Conservation (phyloP, 371 early-diverging fungal genomes). For the Mucor saturninus region DNA sequence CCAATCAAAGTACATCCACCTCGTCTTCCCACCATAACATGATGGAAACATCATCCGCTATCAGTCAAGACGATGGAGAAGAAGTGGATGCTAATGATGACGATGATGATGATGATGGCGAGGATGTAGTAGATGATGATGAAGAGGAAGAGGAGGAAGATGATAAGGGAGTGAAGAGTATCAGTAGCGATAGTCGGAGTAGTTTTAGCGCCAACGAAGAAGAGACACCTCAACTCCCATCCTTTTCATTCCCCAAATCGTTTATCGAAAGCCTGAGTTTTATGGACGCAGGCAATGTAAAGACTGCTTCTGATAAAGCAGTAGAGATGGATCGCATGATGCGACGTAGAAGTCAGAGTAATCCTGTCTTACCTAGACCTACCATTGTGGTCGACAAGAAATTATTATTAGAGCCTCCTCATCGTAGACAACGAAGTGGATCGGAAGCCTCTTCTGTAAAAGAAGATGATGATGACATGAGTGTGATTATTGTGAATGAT, state of each 20-base stretch:
- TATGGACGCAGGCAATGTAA: conserved; percentile 6
- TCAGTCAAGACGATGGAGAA: neutral
- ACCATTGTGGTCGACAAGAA: conserved; percentile 18
- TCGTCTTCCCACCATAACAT: neutral
- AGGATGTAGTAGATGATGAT: neutral
- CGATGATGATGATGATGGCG: neutral
- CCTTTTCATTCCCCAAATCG: conserved; percentile 14
- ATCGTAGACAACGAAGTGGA: conserved; percentile 32
- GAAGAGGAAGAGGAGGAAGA: conserved; percentile 4
- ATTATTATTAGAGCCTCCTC: conserved; percentile 12
- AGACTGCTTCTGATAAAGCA: conserved; percentile 11
- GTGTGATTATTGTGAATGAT: conserved; percentile 37
- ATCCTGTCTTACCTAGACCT: conserved; percentile 30
- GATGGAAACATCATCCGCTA: neutral
- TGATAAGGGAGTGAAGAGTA: neutral
- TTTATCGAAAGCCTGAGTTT: conserved; percentile 7
- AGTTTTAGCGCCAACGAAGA: neutral
- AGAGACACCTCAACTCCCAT: conserved; percentile 10
- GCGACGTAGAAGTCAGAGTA: conserved; percentile 40
- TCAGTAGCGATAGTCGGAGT: neutral
- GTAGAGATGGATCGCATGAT: conserved; percentile 26
- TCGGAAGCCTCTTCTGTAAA: conserved; percentile 37
- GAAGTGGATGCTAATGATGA: neutral
- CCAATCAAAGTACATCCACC: neutral
- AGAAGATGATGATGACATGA: conserved; percentile 42